These are phyloP conservation scores for Casuarina glauca DNA, from an alignment of 306 rosid species.

Conservation along the genomic window DNA sequence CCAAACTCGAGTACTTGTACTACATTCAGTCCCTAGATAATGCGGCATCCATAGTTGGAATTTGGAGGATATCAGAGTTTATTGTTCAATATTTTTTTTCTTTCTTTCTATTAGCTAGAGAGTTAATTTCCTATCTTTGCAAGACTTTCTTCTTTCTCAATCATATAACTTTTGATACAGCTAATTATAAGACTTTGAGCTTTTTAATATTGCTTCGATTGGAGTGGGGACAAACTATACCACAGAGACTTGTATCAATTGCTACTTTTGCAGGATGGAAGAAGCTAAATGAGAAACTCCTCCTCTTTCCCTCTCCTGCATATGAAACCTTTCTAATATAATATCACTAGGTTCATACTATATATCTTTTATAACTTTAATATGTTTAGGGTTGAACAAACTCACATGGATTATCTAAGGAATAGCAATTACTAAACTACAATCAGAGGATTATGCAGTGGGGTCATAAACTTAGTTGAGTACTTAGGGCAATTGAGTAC, in stretches of 20 bases:
- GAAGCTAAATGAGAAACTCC: neutral
- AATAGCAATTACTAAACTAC: neutral
- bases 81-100: too few species aligned
- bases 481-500: neutral
- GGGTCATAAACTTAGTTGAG: neutral
- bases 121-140: neutral
- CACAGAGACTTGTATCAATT: neutral
- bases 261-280: neutral
- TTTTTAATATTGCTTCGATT: neutral
- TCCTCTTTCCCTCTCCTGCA: too few species aligned
- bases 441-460: neutral
- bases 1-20: neutral
- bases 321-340: too few species aligned
- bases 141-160: neutral
- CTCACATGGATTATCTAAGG: neutral
- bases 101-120: neutral
- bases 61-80: too few species aligned
- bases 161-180: neutral
- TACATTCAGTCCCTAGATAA: too few species aligned
- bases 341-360: too few species aligned
- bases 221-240: neutral
- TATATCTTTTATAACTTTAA: too few species aligned
- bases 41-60: too few species aligned
- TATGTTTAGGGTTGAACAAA: too few species aligned
- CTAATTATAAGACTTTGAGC: neutral